Percentiles rank a stretch among this genome's conserved stretches.
phyloP scores from a whole-genome alignment of 2,329 filamentous ascomycete species.

The Calonectria hongkongensis region DNA sequence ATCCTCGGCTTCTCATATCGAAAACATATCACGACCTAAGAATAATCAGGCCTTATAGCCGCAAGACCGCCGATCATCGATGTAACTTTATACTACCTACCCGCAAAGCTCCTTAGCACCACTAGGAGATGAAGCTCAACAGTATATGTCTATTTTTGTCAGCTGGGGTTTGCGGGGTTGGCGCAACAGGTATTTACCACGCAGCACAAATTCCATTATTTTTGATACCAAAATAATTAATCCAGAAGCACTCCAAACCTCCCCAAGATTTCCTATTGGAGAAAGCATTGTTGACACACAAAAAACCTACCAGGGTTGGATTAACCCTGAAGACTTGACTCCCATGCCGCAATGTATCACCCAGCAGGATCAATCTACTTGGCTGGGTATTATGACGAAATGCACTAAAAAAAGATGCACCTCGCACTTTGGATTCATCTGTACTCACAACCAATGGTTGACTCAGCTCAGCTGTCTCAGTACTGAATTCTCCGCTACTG shows the following conservation, averaged over 20 bases:
- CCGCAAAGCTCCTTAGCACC: neutral
- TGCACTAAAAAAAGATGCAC: slow-evolving; percentile 43
- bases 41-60: too few species aligned
- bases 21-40: too few species aligned
- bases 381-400: slow-evolving; percentile 42
- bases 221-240: slow-evolving; percentile 2
- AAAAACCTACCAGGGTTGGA: slow-evolving; percentile 36
- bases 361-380: slow-evolving; percentile 38
- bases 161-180: slow-evolving; percentile 6
- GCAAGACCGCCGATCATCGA: neutral
- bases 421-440: slow-evolving; percentile 40
- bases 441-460: slow-evolving; percentile 44
- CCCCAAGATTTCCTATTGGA: neutral
- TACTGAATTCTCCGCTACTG: slow-evolving; percentile 33
- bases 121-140: slow-evolving; percentile 7
- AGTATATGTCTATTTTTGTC: neutral
- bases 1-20: too few species aligned
- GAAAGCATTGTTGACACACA: neutral
- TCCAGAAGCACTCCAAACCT: neutral
- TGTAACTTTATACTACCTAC: neutral
- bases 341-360: slow-evolving; percentile 47
- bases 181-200: slow-evolving; percentile 19
- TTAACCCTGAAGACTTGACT: slow-evolving; percentile 40
- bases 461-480: slow-evolving; percentile 44
- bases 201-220: neutral